phyloP scores from a whole-genome alignment of 176 grass and related monocot genomes.

The Triticum urartu region DNA sequence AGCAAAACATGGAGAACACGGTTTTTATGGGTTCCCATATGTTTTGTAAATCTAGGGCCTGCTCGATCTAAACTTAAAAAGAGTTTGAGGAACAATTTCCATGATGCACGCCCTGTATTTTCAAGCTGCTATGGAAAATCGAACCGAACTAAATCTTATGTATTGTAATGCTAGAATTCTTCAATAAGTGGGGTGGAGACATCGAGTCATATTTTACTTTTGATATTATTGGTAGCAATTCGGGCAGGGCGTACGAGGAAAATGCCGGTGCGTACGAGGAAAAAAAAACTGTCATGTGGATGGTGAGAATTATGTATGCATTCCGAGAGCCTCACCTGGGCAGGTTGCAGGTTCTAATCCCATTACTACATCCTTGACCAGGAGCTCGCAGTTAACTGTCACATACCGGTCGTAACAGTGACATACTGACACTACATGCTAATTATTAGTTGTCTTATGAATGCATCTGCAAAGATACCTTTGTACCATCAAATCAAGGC shows the following conservation, averaged over 20 bases:
- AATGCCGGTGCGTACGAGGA: background rate
- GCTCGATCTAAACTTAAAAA: background rate
- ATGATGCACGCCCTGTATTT: background rate
- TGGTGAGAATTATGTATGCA: background rate
- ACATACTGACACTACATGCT: background rate
- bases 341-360: background rate
- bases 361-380: constrained; percentile 6
- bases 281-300: background rate
- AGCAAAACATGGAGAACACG: background rate
- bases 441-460: background rate
- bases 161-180: background rate
- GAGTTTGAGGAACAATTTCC: background rate
- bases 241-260: background rate
- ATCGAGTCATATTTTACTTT: background rate
- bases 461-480: background rate
- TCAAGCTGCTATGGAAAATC: background rate
- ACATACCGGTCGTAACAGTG: background rate
- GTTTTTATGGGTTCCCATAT: background rate
- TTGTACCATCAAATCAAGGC: background rate
- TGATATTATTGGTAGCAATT: constrained; percentile 20
- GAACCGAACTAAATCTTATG: background rate
- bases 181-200: background rate
- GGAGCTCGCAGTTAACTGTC: background rate
- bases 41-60: background rate
- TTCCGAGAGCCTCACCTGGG: background rate